Conservation (phyloP, 495 filamentous ascomycete genomes). For the Lepraria neglecta region DNA sequence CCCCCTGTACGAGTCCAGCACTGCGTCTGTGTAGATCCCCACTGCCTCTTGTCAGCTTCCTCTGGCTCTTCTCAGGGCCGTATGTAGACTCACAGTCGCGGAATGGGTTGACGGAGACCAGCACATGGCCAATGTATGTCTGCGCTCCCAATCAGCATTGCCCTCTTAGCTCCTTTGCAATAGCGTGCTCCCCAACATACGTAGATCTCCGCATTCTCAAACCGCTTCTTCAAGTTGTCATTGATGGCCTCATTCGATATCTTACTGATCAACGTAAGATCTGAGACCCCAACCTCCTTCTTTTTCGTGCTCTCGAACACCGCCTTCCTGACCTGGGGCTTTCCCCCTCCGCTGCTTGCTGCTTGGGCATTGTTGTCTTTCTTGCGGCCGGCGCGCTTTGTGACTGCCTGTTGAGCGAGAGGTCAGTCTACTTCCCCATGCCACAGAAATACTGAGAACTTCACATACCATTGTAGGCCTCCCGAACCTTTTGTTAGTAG, state of each 20-base stretch:
- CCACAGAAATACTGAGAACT: not conserved
- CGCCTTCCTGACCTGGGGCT: constrained; percentile 83
- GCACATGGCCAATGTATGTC: constrained; percentile 99
- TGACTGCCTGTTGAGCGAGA: constrained; percentile 21
- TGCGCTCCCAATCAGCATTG: constrained; percentile 33
- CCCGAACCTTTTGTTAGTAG: not conserved
- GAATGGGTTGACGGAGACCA: constrained; percentile 99
- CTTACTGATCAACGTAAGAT: constrained; percentile 95
- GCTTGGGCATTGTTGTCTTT: constrained; percentile 54
- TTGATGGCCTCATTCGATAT: constrained; percentile 99
- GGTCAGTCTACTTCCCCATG: not conserved
- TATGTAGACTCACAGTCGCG: constrained; percentile 60
- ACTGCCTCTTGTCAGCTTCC: constrained; percentile 43
- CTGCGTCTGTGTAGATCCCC: constrained; percentile 94
- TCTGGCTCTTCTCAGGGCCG: constrained; percentile 4
- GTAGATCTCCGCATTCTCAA: constrained; percentile 95
- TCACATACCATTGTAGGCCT: constrained; percentile 9
- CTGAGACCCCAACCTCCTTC: constrained; percentile 98
- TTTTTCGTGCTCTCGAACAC: constrained; percentile 94
- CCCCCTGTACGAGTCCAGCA: constrained; percentile 83
- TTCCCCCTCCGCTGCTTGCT: constrained; percentile 45
- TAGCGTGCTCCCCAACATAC: constrained; percentile 42
- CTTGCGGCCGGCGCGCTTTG: constrained; percentile 51
- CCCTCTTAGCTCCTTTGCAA: constrained; percentile 24
- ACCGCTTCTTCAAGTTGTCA: constrained; percentile 94